Conservation (phyloP, 1,284 basidiomycete genomes). For the Boletus mariae region DNA sequence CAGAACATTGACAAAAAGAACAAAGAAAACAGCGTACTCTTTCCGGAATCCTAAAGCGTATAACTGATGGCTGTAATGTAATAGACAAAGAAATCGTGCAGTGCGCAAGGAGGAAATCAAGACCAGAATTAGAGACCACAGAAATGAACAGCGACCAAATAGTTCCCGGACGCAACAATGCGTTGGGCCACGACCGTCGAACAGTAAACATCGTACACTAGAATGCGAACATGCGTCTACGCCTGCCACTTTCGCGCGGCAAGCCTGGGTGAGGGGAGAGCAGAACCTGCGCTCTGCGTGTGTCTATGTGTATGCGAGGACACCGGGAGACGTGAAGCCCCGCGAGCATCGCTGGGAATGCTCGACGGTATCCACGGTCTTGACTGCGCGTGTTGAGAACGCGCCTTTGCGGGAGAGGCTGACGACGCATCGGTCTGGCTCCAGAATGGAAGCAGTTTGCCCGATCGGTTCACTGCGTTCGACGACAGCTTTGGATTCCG, state of each 20-base stretch:
- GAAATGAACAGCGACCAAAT: not conserved
- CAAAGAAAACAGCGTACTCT: not conserved
- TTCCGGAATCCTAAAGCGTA: not conserved
- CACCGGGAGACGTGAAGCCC: not conserved
- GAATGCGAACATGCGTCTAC: not conserved
- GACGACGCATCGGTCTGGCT: slow-evolving; percentile 1
- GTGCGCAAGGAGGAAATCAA: not conserved
- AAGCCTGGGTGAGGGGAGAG: not conserved
- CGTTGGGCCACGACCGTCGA: not conserved
- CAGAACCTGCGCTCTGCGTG: not conserved
- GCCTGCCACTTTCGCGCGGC: not conserved
- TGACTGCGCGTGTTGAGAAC: not conserved
- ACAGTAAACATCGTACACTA: not conserved
- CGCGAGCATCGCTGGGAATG: not conserved
- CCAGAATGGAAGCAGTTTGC: slow-evolving; percentile 15
- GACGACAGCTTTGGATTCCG: slow-evolving; percentile 5
- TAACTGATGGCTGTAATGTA: not conserved
- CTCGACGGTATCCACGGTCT: not conserved
- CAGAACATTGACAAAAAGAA: not conserved
- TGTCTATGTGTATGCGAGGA: not conserved
- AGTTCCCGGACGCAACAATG: no score
- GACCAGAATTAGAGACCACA: not conserved
- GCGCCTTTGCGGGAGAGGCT: slow-evolving; percentile 1
- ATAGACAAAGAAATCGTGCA: not conserved
- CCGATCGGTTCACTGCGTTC: slow-evolving; percentile 11